A percentile compares a stretch with the other conserved stretches of the same genome.
Conservation (phyloP, 495 filamentous ascomycete species). For the Letharia columbiana region DNA sequence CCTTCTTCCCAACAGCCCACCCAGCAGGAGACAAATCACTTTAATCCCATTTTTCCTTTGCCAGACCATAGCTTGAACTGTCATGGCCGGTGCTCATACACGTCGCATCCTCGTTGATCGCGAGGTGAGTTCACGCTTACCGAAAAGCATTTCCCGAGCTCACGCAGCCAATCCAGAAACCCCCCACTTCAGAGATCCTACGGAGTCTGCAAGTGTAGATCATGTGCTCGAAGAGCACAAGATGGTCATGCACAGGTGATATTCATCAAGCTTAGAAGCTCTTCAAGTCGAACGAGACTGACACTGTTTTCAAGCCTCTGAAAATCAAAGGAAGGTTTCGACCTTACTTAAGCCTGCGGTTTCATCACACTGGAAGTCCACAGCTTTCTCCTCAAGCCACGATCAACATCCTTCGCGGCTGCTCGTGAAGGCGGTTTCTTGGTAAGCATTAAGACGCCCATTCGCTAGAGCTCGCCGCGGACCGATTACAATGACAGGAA, state of each 20-base stretch:
- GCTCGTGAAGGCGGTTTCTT: conserved; percentile 7
- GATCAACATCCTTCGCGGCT: conserved; percentile 1
- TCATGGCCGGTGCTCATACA: background rate
- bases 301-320: background rate
- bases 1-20: background rate
- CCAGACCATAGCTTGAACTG: background rate
- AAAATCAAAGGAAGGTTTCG: background rate
- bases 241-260: background rate
- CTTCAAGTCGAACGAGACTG: background rate
- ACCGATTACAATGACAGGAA: too few relatives aligned
- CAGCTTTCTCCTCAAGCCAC: conserved; percentile 8
- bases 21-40: background rate
- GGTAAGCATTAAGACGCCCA: background rate
- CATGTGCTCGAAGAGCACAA: background rate
- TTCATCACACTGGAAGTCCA: background rate
- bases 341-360: conserved; percentile 1
- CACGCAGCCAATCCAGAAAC: background rate
- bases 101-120: background rate
- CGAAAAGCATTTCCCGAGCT: background rate
- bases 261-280: background rate
- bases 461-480: background rate
- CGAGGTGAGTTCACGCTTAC: background rate
- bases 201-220: too few relatives aligned
- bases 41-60: background rate
- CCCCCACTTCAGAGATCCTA: background rate